Base-by-base conservation (phyloP, 148 eudicot species). In the Arbutus unedo region DNA sequence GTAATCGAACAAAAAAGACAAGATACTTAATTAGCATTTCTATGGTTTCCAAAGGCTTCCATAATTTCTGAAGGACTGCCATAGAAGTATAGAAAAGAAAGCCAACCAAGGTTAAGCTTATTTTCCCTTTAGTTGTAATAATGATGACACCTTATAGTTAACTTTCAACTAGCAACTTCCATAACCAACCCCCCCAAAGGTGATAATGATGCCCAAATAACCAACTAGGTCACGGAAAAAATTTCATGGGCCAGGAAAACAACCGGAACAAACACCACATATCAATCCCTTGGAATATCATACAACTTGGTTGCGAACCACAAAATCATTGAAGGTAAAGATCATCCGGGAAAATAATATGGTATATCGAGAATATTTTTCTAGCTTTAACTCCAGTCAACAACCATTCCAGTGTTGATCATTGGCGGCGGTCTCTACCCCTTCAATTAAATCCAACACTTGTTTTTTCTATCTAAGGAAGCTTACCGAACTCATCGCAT, bases 131-230 rank as follows among this genome's bases (percentile, higher is more conserved):
- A 7, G 6, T 21, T 48, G 55, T 50, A 74, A 49, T 47, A 55
- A 74, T 21, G 77, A 21, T 21, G 55, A 6, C 41, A 21, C 77
- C 31, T 74, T 11, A 74, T 8, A n/a, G 55, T n/a, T 47, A 23
- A 74, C 4, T 23, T 47, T 19, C 6, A 47, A n/a, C 38, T 3
- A 19, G 75, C 77, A 74, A 74, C 31, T 3, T 48, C 18, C 9
- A 5, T 43, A 43, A 71, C 48, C 25, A n/a, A 74, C 16, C 38
- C 0, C 0, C 25, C 38, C 77, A 74, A 74, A 49, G 77, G 56
- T 49, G 53, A 74, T 8, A 74, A 48, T 74, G 77, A 48, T 74
- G 77, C 77, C 49, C 41, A 19, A 8, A 74, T 74, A 11, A 74
- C 54, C 77, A 74, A 31, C n/a, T 50, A 10, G 31, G 8, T 74